Percentiles rank a stretch among this genome's conserved stretches.
These are phyloP conservation scores for Cyclanthera cordifolia DNA, from an alignment of 306 rosid species.

Conservation along the genomic window DNA sequence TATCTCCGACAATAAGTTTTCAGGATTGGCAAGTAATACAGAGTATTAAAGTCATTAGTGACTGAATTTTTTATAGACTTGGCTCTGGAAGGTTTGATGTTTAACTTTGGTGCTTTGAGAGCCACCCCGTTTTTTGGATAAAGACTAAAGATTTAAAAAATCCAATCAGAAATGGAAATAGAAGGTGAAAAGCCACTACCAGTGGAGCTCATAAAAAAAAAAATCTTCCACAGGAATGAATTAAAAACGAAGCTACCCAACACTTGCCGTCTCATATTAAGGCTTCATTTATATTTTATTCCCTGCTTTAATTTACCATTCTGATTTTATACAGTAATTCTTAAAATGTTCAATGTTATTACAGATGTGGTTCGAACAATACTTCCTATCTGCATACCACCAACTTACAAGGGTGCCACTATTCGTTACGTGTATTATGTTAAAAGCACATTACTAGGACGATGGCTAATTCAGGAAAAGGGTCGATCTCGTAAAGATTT, in stretches of 20 bases:
- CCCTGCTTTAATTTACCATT: constrained; percentile 6
- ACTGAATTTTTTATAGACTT: background rate
- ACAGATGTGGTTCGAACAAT: constrained; percentile 59
- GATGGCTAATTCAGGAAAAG: constrained; percentile 70
- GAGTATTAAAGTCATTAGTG: background rate
- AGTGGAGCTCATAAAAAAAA: background rate
- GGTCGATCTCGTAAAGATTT: constrained; percentile 63
- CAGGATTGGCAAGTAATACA: background rate
- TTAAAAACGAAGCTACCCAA: background rate
- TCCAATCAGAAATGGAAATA: background rate
- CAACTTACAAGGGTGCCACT: constrained; percentile 89
- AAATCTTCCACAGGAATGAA: background rate
- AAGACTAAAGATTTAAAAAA: background rate
- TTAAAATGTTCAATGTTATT: constrained; percentile 6
- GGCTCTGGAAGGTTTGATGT: background rate
- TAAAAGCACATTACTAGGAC: constrained; percentile 54
- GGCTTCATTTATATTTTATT: background rate
- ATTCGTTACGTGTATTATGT: constrained; percentile 81
- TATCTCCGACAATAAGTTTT: too few relatives aligned
- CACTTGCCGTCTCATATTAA: background rate
- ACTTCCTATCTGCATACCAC: constrained; percentile 69
- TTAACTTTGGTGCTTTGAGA: background rate
- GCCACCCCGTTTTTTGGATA: background rate
- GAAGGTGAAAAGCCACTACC: background rate
- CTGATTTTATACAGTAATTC: background rate